Evolutionary conservation across 1,284 basidiomycete species (phyloP).

Genomic region (Heterobasidion irregulare): DNA sequence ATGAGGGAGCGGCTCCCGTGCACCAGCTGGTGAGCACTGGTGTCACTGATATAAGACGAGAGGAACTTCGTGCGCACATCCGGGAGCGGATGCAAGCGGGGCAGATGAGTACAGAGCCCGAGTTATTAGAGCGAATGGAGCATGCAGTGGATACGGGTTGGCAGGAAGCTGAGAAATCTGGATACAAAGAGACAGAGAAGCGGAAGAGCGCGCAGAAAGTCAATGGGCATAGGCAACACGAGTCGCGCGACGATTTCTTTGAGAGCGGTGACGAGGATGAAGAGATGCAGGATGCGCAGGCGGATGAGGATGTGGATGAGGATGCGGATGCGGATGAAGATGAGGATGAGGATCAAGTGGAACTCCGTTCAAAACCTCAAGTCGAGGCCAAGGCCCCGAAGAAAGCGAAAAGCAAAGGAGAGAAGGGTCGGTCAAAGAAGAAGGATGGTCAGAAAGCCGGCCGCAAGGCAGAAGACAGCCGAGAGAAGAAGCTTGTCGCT

Average conservation of each 20-base stretch:
- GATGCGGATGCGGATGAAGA: background rate
- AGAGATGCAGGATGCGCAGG: background rate
- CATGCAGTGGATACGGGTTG: background rate
- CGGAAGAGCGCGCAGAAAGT: background rate
- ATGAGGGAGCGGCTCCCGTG: slow-evolving; percentile 16
- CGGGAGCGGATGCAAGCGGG: slow-evolving; percentile 56
- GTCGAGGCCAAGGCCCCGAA: too few relatives aligned
- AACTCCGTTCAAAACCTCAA: too few relatives aligned
- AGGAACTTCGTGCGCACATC: slow-evolving; percentile 56
- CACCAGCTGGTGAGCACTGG: slow-evolving; percentile 7
- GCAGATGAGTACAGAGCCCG: slow-evolving; percentile 52
- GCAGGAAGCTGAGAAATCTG: background rate
- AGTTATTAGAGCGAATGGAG: slow-evolving; percentile 26
- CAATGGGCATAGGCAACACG: background rate
- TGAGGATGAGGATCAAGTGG: too few relatives aligned
- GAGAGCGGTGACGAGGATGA: slow-evolving; percentile 1
- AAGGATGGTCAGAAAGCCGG: background rate
- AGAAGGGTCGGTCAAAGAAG: background rate
- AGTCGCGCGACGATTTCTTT: background rate
- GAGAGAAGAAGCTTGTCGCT: background rate
- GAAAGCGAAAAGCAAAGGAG: background rate
- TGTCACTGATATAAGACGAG: slow-evolving; percentile 41
- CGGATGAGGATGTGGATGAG: background rate
- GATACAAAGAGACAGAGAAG: background rate
- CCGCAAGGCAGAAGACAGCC: background rate